Base-by-base conservation (phyloP, 2,329 filamentous ascomycete species). In the Alternaria incomplexa region DNA sequence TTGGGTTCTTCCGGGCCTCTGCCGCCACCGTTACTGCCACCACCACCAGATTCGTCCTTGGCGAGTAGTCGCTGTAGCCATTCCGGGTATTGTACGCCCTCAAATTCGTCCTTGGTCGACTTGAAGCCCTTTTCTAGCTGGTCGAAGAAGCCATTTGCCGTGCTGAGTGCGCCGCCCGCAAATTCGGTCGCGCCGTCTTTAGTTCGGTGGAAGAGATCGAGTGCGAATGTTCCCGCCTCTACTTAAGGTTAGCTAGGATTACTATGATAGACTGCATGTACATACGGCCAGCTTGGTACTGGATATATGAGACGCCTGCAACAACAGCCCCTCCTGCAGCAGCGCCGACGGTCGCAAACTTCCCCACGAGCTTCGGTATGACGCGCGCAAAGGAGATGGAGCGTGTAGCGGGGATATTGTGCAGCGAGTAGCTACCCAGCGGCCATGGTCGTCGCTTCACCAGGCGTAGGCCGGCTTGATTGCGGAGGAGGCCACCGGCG, bases 201-300 rank as follows among this genome's bases (percentile, higher is more conserved):
- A 5, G 93, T 91, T 61, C 86, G 87, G 59, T 87, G 89, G 73
- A 96, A 89, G 30, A 97, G 77, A 71, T 96, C 93, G 64, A 91
- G 85, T 3, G 89, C 91, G 80, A 91, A 94, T 63, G 88, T 93
- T 63, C 91, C 91, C 22, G 91, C 91, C 83, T 93, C 89, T 88
- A 74, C 60, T 65, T 71, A 36, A 78, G 80, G 65, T 85, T 82
- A 83, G 86, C 62, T 25, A 17, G 12, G 22, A n/a, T 22, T 30
- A 12, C 28, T 62, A 2, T 12, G 25, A 9, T n/a, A 59, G 5
- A 11, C 4, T 25, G 64, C 7, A 17, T 51, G 6, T 4, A 48
- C 91, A 66, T 86, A 94, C 92, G 92, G 59, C 90, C 89, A 66
- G 96, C 95, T 81, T 99, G 96, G 78, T 99, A 98, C 78, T 99